Evolutionary conservation across 768 basidiomycete genomes (phyloP).

Genomic region (Boletus bicolor): DNA sequence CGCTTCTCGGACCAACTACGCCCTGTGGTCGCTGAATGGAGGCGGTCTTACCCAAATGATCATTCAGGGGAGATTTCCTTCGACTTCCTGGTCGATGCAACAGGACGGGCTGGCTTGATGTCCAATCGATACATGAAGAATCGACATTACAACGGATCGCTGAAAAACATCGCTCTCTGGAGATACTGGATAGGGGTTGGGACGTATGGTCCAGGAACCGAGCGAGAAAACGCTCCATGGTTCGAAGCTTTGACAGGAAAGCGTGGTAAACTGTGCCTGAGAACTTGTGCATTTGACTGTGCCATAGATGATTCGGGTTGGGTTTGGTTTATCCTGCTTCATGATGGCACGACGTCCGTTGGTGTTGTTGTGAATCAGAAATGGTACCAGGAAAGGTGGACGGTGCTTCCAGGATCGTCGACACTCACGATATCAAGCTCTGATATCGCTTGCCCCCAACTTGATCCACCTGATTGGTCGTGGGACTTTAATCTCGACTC

Average conservation of each 20-base stretch:
- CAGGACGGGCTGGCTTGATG: slow-evolving; percentile 68
- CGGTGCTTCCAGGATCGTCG: slow-evolving; percentile 23
- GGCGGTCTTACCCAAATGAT: slow-evolving; percentile 12
- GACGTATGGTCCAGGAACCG: slow-evolving; percentile 48
- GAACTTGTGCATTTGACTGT: slow-evolving; percentile 2
- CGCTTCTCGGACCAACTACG: slow-evolving; percentile 38
- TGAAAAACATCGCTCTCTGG: slow-evolving; percentile 77
- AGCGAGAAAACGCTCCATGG: slow-evolving; percentile 57
- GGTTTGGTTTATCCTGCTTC: slow-evolving; percentile 73
- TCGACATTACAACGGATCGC: slow-evolving; percentile 60
- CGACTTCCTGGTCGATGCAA: slow-evolving; percentile 68
- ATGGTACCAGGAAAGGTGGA: slow-evolving; percentile 41
- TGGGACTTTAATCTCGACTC: slow-evolving; percentile 17
- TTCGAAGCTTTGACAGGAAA: slow-evolving; percentile 70
- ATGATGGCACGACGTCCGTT: slow-evolving; percentile 58
- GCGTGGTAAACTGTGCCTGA: slow-evolving; percentile 3
- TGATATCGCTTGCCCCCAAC: slow-evolving; percentile 49
- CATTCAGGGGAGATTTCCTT: slow-evolving; percentile 55
- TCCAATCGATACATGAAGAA: slow-evolving; percentile 69
- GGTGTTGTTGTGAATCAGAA: slow-evolving; percentile 62
- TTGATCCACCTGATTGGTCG: slow-evolving; percentile 30
- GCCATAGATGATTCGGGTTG: slow-evolving; percentile 61
- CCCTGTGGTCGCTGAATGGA: slow-evolving; percentile 40
- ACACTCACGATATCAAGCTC: slow-evolving; percentile 43
- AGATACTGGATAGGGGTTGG: slow-evolving; percentile 64